Percentiles rank a stretch among this genome's conserved stretches.
phyloP scores from a whole-genome alignment of 331 rosid genomes.

The Quercus tomentella region DNA sequence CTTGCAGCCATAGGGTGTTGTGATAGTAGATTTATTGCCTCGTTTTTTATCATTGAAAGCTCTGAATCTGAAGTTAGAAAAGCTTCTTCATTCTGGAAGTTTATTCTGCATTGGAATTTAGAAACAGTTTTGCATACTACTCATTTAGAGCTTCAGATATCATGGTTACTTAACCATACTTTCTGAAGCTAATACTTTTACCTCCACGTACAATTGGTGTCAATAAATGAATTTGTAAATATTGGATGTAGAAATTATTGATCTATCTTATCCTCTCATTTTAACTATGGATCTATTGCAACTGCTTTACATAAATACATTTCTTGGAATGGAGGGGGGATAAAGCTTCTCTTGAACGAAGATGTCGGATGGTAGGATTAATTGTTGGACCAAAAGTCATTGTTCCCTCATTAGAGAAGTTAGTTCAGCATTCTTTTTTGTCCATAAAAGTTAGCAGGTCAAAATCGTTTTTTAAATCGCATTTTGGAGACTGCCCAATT shows the following conservation, averaged over 20 bases:
- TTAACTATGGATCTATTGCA: constrained; percentile 17
- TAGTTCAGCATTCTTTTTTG: too few species aligned
- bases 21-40: constrained; percentile 20
- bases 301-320: background rate
- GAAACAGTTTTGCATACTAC: constrained; percentile 37
- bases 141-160: constrained; percentile 32
- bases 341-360: too few species aligned
- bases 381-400: too few species aligned
- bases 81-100: constrained; percentile 30
- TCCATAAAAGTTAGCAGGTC: too few species aligned
- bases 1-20: constrained; percentile 20
- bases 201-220: constrained; percentile 10
- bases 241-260: constrained; percentile 9
- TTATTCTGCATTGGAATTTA: constrained; percentile 16
- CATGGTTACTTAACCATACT: constrained; percentile 18
- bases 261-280: constrained; percentile 4
- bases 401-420: too few species aligned
- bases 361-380: too few species aligned
- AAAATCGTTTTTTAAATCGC: too few species aligned
- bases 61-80: constrained; percentile 11
- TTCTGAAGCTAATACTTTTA: constrained; percentile 10
- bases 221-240: constrained; percentile 20
- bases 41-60: constrained; percentile 1
- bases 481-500: too few species aligned
- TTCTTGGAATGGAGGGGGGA: too few species aligned